Base-by-base conservation (phyloP, 345 rosid genomes). In the Physaria fendleri region DNA sequence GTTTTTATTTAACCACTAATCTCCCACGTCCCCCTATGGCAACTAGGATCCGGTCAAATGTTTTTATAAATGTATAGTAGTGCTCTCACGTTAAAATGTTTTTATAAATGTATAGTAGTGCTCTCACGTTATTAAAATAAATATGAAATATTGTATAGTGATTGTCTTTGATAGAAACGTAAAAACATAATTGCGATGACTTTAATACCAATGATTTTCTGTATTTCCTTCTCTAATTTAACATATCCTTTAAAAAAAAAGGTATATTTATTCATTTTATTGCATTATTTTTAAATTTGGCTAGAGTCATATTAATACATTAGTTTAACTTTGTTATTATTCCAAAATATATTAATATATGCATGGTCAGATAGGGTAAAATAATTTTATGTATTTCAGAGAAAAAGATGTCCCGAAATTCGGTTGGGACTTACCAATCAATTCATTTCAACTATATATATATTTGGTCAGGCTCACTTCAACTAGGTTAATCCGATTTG, bases 1-100 rank as follows among this genome's bases (percentile, higher is more conserved):
- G 43, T 25, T 16, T 16, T 33, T 48, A 2, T 30, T 32, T 21
- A 25, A 52, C 56, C 44, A 69, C 73, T 61, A 61, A 23, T 45
- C 49, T 61, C 57, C 68, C 73, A 61, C 73, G 67, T 37, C 63
- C 44, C 24, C 10, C 2, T 18, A 39, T 28, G 58, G 38, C 29
- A 60, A 35, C 44, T 41, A 23, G 32, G 61, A 53, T 33, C 28
- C 37, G 45, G 53, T 54, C 25, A 34, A 52, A 65, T 55, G 56
- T 34, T 28, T 6, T 13, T 3, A 0, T 33, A 15, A 34, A 20
- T 20, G 29, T 52, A 17, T 41, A 56, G 11, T 56, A 56, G 11
- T 56, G 17, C 16, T 57, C 4, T 57, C 24, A 51, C 56, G 56
- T 51, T 18, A 29, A n/a, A 16, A 33, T 4, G 25, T 16, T 24